Evolutionary conservation across 192 early-diverging fungal species (phyloP).

Genomic region (Entomortierella lignicola): DNA sequence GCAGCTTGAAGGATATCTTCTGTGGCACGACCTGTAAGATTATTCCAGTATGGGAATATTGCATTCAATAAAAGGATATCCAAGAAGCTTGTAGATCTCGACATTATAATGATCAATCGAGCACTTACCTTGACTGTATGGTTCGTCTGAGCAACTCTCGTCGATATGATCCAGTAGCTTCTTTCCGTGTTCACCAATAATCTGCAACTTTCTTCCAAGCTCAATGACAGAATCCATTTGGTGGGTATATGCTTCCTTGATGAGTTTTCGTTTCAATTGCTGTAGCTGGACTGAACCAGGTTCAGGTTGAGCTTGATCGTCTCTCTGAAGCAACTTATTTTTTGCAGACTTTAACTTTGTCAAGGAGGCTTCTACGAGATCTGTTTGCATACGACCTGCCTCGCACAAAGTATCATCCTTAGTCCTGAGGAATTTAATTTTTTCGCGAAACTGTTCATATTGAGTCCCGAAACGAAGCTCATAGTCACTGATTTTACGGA

Average conservation of each 20-base stretch:
- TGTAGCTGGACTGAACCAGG: conserved; percentile 23
- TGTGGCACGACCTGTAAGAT: conserved; percentile 18
- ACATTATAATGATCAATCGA: background rate
- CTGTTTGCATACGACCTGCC: conserved; percentile 33
- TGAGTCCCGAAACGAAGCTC: conserved; percentile 43
- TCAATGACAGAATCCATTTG: conserved; percentile 53
- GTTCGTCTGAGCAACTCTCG: background rate
- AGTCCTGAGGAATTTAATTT: conserved; percentile 38
- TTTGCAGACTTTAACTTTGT: conserved; percentile 26
- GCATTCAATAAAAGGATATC: background rate
- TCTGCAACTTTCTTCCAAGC: conserved; percentile 53
- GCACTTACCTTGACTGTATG: conserved; percentile 28
- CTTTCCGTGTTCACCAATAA: conserved; percentile 55
- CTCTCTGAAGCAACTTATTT: conserved; percentile 29
- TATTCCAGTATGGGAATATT: background rate
- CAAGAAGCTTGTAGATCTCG: no score
- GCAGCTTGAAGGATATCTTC: conserved; percentile 42
- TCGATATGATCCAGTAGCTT: conserved; percentile 42
- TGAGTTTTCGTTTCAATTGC: conserved; percentile 45
- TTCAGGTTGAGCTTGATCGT: conserved; percentile 29
- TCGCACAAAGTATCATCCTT: conserved; percentile 50
- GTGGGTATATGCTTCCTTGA: conserved; percentile 48
- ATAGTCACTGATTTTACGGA: conserved; percentile 54
- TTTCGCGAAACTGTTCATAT: conserved; percentile 44
- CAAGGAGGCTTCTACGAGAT: conserved; percentile 32